Conservation (phyloP, 805 yeast genomes). For the Yueomyces sp. region DNA sequence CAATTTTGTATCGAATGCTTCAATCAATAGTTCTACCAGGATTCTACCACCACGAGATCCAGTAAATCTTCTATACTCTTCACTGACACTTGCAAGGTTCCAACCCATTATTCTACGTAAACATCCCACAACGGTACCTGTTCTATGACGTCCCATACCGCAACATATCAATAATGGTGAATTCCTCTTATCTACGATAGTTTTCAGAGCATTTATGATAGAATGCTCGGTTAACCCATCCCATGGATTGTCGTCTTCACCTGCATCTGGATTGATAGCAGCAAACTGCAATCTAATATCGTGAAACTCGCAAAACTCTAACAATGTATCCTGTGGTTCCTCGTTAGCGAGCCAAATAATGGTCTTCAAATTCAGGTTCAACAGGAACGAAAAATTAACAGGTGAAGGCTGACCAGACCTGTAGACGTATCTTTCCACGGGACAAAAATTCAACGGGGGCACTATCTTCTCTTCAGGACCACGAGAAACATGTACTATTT, state of each 20-base stretch:
- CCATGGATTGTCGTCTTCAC: slow-evolving; percentile 77
- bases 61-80: slow-evolving; percentile 87
- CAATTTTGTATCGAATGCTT: slow-evolving; percentile 27
- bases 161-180: slow-evolving; percentile 88
- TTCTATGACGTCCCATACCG: slow-evolving; percentile 96
- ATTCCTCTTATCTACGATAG: slow-evolving; percentile 56
- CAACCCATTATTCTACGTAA: slow-evolving; percentile 88
- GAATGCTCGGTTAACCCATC: slow-evolving; percentile 81
- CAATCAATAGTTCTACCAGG: slow-evolving; percentile 80
- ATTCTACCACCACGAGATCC: slow-evolving; percentile 90
- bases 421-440: slow-evolving; percentile 78
- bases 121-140: slow-evolving; percentile 95
- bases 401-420: slow-evolving; percentile 91
- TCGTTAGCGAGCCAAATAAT: slow-evolving; percentile 92
- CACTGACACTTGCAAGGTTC: slow-evolving; percentile 87
- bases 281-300: slow-evolving; percentile 70
- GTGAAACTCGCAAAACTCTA: slow-evolving; percentile 65
- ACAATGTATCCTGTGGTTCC: slow-evolving; percentile 81
- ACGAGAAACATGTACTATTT: slow-evolving; percentile 24
- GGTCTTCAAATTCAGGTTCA: slow-evolving; percentile 59
- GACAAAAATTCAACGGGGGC: slow-evolving; percentile 92
- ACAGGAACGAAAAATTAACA: slow-evolving; percentile 78
- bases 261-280: slow-evolving; percentile 66
- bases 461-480: slow-evolving; percentile 61
- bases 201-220: slow-evolving; percentile 63